A percentile compares a stretch with the other conserved stretches of the same genome.
These are phyloP conservation scores for Strobilomyces dryophilus DNA, from an alignment of 768 basidiomycete genomes.

Conservation along the genomic window DNA sequence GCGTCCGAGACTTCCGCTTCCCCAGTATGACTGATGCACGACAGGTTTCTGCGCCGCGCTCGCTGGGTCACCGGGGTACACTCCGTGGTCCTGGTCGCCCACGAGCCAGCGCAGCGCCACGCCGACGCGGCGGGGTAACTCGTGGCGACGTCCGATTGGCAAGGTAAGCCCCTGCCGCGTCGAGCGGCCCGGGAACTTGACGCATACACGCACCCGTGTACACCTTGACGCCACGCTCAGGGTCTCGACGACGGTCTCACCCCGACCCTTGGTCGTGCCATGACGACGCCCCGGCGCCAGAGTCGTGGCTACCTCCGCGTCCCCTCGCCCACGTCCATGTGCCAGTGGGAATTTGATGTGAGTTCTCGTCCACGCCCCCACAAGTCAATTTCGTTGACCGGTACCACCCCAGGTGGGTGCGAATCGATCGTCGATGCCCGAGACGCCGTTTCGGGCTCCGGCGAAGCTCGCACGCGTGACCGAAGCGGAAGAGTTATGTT, in stretches of 20 bases:
- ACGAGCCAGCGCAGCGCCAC: not conserved
- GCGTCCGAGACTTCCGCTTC: not conserved
- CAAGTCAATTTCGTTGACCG: too few relatives aligned
- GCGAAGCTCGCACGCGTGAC: slow-evolving; percentile 12
- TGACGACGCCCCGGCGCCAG: not conserved
- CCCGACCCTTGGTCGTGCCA: not conserved
- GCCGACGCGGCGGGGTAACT: not conserved
- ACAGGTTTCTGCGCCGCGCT: slow-evolving; percentile 24
- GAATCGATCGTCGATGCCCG: not conserved
- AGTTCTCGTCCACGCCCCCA: not conserved
- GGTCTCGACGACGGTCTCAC: not conserved
- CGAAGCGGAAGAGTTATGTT: slow-evolving; percentile 23
- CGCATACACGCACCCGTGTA: not conserved
- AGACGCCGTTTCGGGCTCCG: not conserved
- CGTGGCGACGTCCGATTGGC: not conserved
- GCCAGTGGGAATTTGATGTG: slow-evolving; percentile 11
- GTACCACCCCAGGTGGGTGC: too few relatives aligned
- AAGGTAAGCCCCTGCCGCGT: not conserved
- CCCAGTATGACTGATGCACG: not conserved
- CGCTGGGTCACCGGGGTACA: slow-evolving; percentile 14
- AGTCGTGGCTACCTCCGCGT: slow-evolving; percentile 17
- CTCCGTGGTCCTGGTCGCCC: slow-evolving; percentile 6
- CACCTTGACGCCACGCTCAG: not conserved
- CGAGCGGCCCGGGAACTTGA: too few relatives aligned
- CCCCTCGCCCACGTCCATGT: slow-evolving; percentile 8